Base-by-base conservation (phyloP, 2,329 filamentous ascomycete species). In the Aphanoascus verrucosus region DNA sequence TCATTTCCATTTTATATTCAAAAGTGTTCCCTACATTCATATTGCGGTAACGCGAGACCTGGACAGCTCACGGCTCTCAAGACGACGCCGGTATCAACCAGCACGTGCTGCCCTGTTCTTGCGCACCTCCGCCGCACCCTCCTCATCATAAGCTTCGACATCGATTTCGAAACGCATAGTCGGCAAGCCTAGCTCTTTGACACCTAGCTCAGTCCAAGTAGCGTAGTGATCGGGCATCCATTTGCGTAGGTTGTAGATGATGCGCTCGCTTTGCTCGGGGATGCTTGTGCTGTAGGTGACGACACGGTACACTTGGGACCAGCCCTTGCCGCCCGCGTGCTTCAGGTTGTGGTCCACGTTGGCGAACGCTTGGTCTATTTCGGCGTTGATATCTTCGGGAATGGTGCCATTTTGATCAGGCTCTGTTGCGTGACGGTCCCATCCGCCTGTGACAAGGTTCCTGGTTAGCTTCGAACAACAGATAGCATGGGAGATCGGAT, bases 91-190 rank as follows among this genome's bases (percentile, higher is more conserved):
- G n/a, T n/a, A n/a, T n/a, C n/a, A n/a, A n/a, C 23, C 23, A 28
- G 23, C 23, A 3, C 7, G 23, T 28, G 23, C 23, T 28, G 23
- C 23, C 23, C 23, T 28, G 23, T 3, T 7, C 23, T 28, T 28
- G 23, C 23, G 23, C 23, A 28, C 46, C n/a, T 44, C 57, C 23
- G 23, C 23, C 23, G 23, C 23, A 28, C 23, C 23, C 23, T 28
- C 23, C 23, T 28, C 23, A 55, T 70, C 71, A 64, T 76, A 65
- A 0, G 77, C 77, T 7, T 68, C 67, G 8, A 79, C 78, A 63
- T 83, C 79, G 63, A 83, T 77, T 66, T 83, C 79, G 2, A 83
- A 71, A 19, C 68, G 63, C 79, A 83, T 83, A 32, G 69, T 71
- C 28, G 72, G 69, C 53, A 69, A 63, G 0, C 67, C 78, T 5